Conservation (phyloP, 2,329 filamentous ascomycete genomes). For the Didymella exigua region DNA sequence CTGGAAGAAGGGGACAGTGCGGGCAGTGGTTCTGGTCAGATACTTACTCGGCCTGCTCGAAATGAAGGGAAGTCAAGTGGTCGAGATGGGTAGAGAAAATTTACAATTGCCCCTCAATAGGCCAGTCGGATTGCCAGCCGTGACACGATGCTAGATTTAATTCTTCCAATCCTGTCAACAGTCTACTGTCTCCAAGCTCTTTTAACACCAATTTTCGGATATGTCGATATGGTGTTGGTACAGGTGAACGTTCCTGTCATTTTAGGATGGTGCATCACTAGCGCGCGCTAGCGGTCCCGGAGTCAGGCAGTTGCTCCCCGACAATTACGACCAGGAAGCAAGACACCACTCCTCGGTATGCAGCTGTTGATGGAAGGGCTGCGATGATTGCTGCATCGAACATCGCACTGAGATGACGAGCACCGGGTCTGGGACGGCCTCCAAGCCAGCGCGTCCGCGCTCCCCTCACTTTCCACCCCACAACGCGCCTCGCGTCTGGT, state of each 20-base stretch:
- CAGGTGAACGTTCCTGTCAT: neutral
- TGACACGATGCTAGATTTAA: no score
- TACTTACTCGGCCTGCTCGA: constrained; percentile 23
- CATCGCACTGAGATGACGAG: constrained; percentile 5
- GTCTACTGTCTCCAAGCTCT: neutral
- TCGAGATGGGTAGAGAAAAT: neutral
- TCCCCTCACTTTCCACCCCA: constrained; percentile 64
- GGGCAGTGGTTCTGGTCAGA: neutral
- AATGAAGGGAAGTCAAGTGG: constrained; percentile 13
- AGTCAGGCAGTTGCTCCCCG: constrained; percentile 24
- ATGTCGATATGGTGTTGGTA: neutral
- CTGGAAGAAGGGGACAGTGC: constrained; percentile 2
- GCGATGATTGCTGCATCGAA: neutral
- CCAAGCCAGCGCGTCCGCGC: constrained; percentile 41
- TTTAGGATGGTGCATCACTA: constrained; percentile 10
- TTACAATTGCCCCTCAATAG: neutral
- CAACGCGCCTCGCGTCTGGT: constrained; percentile 82
- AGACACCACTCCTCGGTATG: neutral
- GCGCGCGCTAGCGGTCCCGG: constrained; percentile 17
- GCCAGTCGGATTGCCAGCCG: no score
- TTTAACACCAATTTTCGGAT: neutral
- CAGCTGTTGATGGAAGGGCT: neutral
- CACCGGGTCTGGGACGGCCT: constrained; percentile 1
- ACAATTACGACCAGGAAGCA: neutral
- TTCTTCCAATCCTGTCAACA: neutral